These are phyloP conservation scores for Komagataella pseudopastoris DNA, from an alignment of 805 yeast genomes.

Conservation along the genomic window DNA sequence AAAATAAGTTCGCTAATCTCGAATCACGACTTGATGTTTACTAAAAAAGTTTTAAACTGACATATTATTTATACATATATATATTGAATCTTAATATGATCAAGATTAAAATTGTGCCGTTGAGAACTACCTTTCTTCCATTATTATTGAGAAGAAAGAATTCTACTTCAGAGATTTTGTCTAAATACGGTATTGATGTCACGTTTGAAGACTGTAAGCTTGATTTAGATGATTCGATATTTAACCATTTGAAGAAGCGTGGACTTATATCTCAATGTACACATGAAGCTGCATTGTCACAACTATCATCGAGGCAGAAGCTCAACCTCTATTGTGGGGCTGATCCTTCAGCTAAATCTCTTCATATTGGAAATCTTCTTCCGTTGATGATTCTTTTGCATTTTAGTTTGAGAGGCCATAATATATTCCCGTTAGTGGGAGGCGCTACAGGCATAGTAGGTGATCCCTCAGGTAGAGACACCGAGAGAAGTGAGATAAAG, in stretches of 20 bases:
- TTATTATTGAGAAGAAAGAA: not conserved
- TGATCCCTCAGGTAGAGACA: constrained; percentile 85
- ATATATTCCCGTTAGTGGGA: constrained; percentile 73
- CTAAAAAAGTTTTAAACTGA: too few species aligned
- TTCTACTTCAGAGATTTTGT: constrained; percentile 5
- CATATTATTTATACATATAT: too few species aligned
- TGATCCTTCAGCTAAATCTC: constrained; percentile 84
- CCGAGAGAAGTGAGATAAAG: constrained; percentile 59
- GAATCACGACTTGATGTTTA: too few species aligned
- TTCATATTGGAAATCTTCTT: constrained; percentile 82
- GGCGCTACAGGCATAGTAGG: constrained; percentile 96
- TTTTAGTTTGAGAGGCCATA: constrained; percentile 75
- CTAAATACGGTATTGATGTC: constrained; percentile 8
- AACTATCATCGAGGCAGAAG: constrained; percentile 15
- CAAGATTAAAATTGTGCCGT: not conserved
- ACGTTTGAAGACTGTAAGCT: constrained; percentile 10
- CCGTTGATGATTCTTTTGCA: constrained; percentile 81
- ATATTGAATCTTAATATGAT: not conserved
- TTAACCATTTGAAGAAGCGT: constrained; percentile 27
- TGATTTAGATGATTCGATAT: constrained; percentile 23
- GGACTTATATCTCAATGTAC: constrained; percentile 31
- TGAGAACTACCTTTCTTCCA: not conserved
- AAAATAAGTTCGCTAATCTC: too few species aligned
- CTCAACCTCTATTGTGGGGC: constrained; percentile 83
- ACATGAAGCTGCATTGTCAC: constrained; percentile 16